phyloP scores from a whole-genome alignment of 2,329 filamentous ascomycete genomes.

The Coniochaeta prunicola region DNA sequence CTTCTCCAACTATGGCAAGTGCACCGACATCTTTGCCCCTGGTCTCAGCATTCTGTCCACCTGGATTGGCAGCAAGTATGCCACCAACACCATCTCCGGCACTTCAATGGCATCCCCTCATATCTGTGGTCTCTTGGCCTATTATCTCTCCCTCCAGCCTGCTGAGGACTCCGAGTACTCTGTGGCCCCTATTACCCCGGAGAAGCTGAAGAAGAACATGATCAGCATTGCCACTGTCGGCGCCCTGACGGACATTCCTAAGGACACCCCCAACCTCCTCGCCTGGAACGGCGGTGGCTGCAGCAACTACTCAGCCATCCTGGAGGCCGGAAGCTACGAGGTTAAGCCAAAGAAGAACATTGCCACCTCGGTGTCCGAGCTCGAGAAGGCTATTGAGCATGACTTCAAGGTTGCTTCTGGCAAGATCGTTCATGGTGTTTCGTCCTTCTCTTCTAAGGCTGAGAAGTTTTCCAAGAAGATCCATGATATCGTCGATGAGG shows the following conservation, averaged over 20 bases:
- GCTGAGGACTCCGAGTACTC: conserved; percentile 84
- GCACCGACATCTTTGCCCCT: conserved; percentile 98
- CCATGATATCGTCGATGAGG: conserved; percentile 52
- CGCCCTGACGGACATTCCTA: conserved; percentile 74
- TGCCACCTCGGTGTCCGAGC: conserved; percentile 46
- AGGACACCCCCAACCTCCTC: conserved; percentile 85
- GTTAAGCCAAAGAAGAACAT: conserved; percentile 37
- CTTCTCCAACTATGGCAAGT: conserved; percentile 99
- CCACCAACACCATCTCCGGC: conserved; percentile 97
- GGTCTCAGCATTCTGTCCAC: conserved; percentile 96
- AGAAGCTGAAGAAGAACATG: conserved; percentile 86
- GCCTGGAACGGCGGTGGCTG: conserved; percentile 98
- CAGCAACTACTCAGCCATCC: conserved; percentile 81
- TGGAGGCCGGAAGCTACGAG: conserved; percentile 66
- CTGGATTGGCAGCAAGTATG: conserved; percentile 95
- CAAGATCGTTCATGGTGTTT: conserved; percentile 47
- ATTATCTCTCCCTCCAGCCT: conserved; percentile 95
- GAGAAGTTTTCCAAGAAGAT: conserved; percentile 58
- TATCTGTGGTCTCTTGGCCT: conserved; percentile 91
- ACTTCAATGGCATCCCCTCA: conserved; percentile 99
- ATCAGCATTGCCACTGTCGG: conserved; percentile 75
- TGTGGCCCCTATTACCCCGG: conserved; percentile 81
- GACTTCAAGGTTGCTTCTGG: conserved; percentile 54
- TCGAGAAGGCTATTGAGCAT: conserved; percentile 53
- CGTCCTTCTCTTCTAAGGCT: conserved; percentile 46